These are phyloP conservation scores for Auriscalpium microsporum DNA, from an alignment of 768 basidiomycete genomes.

Conservation along the genomic window DNA sequence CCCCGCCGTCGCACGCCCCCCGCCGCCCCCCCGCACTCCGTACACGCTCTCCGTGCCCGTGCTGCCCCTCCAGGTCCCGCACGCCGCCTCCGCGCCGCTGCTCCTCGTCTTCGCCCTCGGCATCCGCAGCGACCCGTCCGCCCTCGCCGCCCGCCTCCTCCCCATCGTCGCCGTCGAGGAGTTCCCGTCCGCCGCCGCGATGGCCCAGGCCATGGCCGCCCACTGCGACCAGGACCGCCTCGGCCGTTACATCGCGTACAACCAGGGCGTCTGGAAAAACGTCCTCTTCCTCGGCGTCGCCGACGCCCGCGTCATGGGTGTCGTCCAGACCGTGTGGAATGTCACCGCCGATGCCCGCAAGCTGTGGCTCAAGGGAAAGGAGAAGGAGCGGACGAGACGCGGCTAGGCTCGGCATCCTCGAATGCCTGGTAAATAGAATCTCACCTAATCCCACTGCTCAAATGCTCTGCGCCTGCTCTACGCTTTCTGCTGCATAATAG, in stretches of 20 bases:
- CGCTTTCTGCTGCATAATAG: too few species aligned
- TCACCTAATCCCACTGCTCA: too few species aligned
- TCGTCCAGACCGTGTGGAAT: slow-evolving; percentile 60
- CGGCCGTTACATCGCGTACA: slow-evolving; percentile 30
- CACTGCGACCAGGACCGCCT: slow-evolving; percentile 17
- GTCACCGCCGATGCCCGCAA: slow-evolving; percentile 59
- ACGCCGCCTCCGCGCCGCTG: slow-evolving; percentile 5
- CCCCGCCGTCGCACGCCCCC: background rate
- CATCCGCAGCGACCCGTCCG: slow-evolving; percentile 6
- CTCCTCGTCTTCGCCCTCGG: slow-evolving; percentile 6
- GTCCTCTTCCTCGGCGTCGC: slow-evolving; percentile 45
- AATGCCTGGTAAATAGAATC: too few species aligned
- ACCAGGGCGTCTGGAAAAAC: slow-evolving; percentile 63
- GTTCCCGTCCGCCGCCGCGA: slow-evolving; percentile 20
- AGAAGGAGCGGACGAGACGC: slow-evolving; percentile 2
- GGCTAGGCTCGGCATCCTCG: too few species aligned
- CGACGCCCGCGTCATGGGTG: slow-evolving; percentile 35
- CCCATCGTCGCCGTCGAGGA: slow-evolving; percentile 9
- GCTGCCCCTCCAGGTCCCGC: slow-evolving; percentile 8
- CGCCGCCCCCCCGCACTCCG: background rate
- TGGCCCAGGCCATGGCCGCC: slow-evolving; percentile 8
- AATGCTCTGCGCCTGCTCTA: too few species aligned
- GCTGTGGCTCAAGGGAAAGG: slow-evolving; percentile 10
- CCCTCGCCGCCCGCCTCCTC: slow-evolving; percentile 8
- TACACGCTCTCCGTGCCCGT: slow-evolving; percentile 1